Conservation (phyloP, 2,329 filamentous ascomycete species). For the Fusarium acutatum region DNA sequence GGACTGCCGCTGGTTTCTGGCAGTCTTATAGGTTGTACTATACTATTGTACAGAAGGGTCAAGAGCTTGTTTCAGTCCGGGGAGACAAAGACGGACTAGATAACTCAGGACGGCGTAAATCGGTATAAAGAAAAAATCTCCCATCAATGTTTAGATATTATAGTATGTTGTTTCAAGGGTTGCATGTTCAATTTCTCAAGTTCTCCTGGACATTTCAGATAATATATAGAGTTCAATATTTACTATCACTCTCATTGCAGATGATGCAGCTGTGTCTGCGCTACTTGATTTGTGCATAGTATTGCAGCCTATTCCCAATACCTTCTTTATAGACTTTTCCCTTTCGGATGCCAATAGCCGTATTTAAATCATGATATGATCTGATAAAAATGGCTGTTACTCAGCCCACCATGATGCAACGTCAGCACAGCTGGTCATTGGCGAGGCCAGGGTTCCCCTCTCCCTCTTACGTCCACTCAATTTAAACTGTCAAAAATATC, state of each 20-base stretch:
- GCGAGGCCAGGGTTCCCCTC: neutral
- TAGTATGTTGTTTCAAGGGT: fast-evolving
- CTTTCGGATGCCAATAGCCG: fast-evolving
- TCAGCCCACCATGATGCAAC: neutral
- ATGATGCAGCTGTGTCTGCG: neutral
- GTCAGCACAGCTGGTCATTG: neutral
- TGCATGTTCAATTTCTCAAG: fast-evolving
- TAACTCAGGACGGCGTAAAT: fast-evolving
- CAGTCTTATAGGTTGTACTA: neutral
- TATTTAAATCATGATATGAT: neutral
- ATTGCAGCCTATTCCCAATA: fast-evolving
- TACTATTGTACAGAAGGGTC: neutral
- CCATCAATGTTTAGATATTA: neutral
- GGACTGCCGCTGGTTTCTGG: neutral
- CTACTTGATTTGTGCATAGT: neutral
- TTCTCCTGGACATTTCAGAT: neutral
- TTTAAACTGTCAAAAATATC: neutral
- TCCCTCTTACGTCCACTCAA: neutral
- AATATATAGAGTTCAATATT: too few species aligned
- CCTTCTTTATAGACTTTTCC: neutral
- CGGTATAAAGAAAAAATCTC: neutral
- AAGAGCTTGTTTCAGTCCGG: neutral
- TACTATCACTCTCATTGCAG: fast-evolving
- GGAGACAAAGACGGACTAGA: neutral
- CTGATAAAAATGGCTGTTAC: neutral